phyloP scores from a whole-genome alignment of 2,329 filamentous ascomycete genomes.

The Talaromyces sp. region DNA sequence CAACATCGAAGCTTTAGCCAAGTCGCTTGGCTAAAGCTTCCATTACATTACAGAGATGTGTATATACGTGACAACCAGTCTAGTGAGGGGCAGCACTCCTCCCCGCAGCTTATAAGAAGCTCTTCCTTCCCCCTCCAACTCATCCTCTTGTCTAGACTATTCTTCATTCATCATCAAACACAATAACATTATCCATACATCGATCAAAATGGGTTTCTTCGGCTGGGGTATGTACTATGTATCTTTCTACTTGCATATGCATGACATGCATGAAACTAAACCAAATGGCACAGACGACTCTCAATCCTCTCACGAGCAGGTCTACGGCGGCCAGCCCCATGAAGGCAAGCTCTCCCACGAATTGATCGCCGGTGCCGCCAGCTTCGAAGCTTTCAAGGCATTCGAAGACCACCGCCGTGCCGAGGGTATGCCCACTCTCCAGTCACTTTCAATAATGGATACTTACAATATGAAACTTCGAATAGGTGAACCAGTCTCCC shows the following conservation, averaged over 20 bases:
- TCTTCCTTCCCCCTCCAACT: not conserved
- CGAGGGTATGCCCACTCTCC: slow-evolving; percentile 49
- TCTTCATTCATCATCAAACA: not conserved
- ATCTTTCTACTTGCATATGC: not conserved
- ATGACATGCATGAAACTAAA: not conserved
- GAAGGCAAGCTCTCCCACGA: slow-evolving; percentile 66
- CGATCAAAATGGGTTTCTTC: slow-evolving; percentile 15
- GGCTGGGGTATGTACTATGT: slow-evolving; percentile 12
- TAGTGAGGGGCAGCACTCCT: not conserved
- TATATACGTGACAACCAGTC: too few species aligned
- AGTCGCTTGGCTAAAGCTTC: too few species aligned
- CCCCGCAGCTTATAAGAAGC: slow-evolving; percentile 12
- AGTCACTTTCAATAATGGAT: not conserved
- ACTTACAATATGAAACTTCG: not conserved
- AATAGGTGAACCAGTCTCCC: slow-evolving; percentile 64
- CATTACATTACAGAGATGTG: not conserved
- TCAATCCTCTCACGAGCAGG: slow-evolving; percentile 51
- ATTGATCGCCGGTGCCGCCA: slow-evolving; percentile 67
- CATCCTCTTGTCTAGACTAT: not conserved
- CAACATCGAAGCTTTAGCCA: too few species aligned
- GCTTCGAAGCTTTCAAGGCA: slow-evolving; percentile 74
- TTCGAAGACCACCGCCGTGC: slow-evolving; percentile 70
- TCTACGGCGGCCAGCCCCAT: slow-evolving; percentile 49
- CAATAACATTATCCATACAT: not conserved
- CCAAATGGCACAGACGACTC: slow-evolving; percentile 42